Evolutionary conservation across 208 protist species (phyloP).

Genomic region (Leishmania turanica): DNA sequence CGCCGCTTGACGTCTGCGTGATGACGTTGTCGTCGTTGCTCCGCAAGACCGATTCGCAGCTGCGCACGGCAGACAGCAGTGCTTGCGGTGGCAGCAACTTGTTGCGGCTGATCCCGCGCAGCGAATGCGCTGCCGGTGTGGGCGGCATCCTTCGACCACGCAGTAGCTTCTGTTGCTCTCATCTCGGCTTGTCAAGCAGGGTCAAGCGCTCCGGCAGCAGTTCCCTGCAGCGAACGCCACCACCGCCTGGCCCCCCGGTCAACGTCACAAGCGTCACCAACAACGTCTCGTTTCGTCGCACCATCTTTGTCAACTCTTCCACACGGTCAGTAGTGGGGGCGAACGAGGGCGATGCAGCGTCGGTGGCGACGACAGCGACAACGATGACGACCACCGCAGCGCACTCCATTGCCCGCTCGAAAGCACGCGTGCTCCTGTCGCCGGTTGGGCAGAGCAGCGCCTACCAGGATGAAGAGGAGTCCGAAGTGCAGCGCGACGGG

Average conservation of each 20-base stretch:
- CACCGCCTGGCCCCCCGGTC: neutral
- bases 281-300: neutral
- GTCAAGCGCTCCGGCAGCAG: neutral
- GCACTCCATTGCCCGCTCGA: constrained; percentile 9
- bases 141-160: neutral
- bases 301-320: neutral
- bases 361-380: neutral
- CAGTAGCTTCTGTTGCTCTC: neutral
- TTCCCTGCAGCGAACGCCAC: neutral
- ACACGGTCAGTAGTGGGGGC: neutral
- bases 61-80: constrained; percentile 20
- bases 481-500: neutral
- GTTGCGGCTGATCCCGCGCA: neutral
- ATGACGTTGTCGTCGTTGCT: neutral
- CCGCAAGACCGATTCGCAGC: constrained; percentile 10
- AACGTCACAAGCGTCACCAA: neutral
- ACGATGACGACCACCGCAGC: constrained; percentile 18
- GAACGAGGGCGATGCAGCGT: neutral
- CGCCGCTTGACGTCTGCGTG: constrained; percentile 11
- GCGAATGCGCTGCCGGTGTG: neutral
- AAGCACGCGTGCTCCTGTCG: neutral
- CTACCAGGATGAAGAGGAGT: neutral
- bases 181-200: neutral
- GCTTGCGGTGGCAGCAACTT: neutral
- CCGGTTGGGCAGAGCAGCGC: constrained; percentile 1